Base-by-base conservation (phyloP, 805 yeast genomes). In the Nakazawaea populi region DNA sequence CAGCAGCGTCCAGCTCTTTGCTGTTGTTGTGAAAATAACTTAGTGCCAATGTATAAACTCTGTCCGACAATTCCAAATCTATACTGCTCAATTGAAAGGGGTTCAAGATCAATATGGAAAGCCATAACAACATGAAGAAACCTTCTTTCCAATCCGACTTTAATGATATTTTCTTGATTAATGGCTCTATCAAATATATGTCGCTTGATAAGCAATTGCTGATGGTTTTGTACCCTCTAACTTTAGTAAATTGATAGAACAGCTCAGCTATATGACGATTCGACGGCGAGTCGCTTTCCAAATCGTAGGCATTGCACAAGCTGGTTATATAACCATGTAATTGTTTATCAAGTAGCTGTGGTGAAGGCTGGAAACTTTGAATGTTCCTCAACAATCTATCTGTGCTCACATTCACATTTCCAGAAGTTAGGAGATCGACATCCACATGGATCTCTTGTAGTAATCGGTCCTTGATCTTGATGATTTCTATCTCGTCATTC, bases 51-150 rank as follows among this genome's bases (percentile, higher is more conserved):
- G 56, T 52, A 42, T 70, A 74, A 1, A 84, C 57, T 2, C 61
- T 48, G 1, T 58, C 55, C 4, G 76, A 58, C 6, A 77, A 62
- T 0, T 64, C 51, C 0, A 60, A 52, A 9, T 49, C 45, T 12
- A 84, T 64, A 0, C 66, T 55, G 1, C 63, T 65, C 29, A 91
- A 67, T 1, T 79, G 74, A 60, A 91, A 90, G 0, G 98, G 97
- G 0, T 83, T 79, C n/a, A 87, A 67, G 0, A 82, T 75, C 27
- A 90, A 67, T 8, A 84, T 79, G 0, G 85, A 75, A 8, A 89
- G 71, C 96, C 96, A 91, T 3, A 86, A 68, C 7, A 89, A 64
- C 41, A 82, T 60, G 9, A 83, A 64, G 51, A 70, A 82, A 36
- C 67, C 60, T 32, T 70, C 70, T 46, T 75, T 71, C 87, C 85